Evolutionary conservation across 768 basidiomycete species (phyloP).

Genomic region (Amanita pallidorosea): DNA sequence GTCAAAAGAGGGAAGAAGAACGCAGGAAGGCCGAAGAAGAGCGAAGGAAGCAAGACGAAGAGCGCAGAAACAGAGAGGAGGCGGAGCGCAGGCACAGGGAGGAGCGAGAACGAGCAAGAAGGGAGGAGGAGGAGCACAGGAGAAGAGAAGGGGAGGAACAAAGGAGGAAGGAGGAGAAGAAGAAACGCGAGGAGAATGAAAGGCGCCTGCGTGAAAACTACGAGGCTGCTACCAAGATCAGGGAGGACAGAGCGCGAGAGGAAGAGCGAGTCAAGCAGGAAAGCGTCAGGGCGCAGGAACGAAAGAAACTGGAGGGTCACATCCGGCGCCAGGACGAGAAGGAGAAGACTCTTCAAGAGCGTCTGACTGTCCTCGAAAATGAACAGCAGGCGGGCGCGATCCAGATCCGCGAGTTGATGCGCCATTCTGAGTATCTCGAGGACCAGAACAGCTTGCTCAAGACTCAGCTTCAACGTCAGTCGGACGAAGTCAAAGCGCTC

Average conservation of each 20-base stretch:
- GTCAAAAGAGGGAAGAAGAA: not conserved
- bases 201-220: conserved; percentile 1
- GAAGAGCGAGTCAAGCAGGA: conserved; percentile 2
- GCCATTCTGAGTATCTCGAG: not conserved
- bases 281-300: conserved; percentile 1
- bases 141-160: not conserved
- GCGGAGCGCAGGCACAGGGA: not conserved
- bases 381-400: not conserved
- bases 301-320: not conserved
- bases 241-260: conserved; percentile 4
- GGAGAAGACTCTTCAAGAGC: not conserved
- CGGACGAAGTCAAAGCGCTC: conserved; percentile 16
- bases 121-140: not conserved
- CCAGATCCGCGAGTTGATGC: conserved; percentile 1
- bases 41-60: not conserved
- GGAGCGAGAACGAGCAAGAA: not conserved
- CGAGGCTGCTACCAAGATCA: conserved; percentile 1
- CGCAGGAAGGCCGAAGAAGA: not conserved
- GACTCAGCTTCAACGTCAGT: conserved; percentile 23
- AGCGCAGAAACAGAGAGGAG: not conserved
- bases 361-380: not conserved
- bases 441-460: conserved; percentile 21
- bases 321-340: not conserved
- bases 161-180: not conserved
- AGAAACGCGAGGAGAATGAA: not conserved